Evolutionary conservation across 2,329 filamentous ascomycete species (phyloP).

Genomic region (Xylariaceae sp.): DNA sequence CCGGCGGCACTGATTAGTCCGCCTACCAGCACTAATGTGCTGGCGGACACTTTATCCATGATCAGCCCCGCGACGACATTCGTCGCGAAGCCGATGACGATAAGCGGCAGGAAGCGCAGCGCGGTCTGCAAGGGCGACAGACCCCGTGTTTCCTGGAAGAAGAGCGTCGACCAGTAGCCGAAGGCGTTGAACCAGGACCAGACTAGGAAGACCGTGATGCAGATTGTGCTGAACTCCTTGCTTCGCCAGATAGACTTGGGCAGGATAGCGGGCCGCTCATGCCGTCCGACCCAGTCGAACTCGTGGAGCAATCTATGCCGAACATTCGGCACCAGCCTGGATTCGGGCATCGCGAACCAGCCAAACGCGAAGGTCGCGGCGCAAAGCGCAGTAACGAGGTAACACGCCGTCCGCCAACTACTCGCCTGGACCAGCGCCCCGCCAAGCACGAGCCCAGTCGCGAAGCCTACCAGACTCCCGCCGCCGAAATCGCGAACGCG

Average conservation of each 20-base stretch:
- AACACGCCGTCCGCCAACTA: neutral
- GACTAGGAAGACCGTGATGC: neutral
- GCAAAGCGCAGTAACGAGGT: neutral
- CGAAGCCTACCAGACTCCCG: neutral
- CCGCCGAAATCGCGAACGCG: neutral
- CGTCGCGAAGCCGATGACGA: constrained; percentile 45
- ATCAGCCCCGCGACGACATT: constrained; percentile 45
- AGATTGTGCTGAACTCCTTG: neutral
- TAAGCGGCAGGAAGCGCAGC: constrained; percentile 45
- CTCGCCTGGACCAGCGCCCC: neutral
- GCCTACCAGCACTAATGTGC: constrained; percentile 39
- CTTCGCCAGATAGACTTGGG: neutral
- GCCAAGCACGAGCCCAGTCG: neutral
- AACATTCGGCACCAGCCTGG: neutral
- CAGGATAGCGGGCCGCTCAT: neutral
- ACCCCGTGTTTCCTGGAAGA: constrained; percentile 44
- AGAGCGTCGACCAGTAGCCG: neutral
- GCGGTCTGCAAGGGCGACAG: constrained; percentile 45
- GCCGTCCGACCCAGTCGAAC: constrained; percentile 32
- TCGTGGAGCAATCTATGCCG: neutral
- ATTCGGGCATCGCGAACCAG: neutral
- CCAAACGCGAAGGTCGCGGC: neutral
- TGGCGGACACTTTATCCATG: constrained; percentile 35
- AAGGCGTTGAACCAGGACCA: neutral
- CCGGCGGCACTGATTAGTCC: constrained; percentile 34